Base-by-base conservation (phyloP, 495 filamentous ascomycete species). In the Podospora conica region DNA sequence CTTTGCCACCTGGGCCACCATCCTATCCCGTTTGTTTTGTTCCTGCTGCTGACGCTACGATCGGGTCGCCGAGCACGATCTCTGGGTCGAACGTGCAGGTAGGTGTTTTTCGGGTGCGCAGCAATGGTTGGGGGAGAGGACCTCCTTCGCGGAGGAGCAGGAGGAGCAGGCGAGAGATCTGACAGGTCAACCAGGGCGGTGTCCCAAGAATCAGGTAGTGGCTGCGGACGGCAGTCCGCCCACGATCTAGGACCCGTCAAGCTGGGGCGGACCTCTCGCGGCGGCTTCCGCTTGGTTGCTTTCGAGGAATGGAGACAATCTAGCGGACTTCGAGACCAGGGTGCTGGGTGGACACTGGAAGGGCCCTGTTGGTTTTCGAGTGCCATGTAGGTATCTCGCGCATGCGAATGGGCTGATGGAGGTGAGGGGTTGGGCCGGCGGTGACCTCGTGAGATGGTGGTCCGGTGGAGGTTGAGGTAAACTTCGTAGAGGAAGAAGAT, bases 141-240 rank as follows among this genome's bases (percentile, higher is more conserved):
- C 48, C 10, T 28, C 25, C 15, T 27, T 15, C 9, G 8, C 54
- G 29, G 27, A n/a, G 55, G 40, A 2, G 21, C 29, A 24, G n/a
- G 57, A 12, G 57, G 55, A 27, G 24, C 55, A 61, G 59, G 12
- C 10, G n/a, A 24, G 20, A 63, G 55, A 56, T 8, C 31, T 58
- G 63, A 64, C 29, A 40, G n/a, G 55, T 64, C 63, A 48, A 9
- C 53, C 24, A 6, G 21, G 21, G 18, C 40, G 31, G 55, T 24
- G 55, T 64, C 63, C 63, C 63, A 64, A 64, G 61, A 53, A 64
- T 58, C 58, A 55, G 57, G 63, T 64, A 58, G 55, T 64, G 63
- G 63, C 53, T 64, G 54, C 28, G 29, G 63, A 25, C 18, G 21
- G 21, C n/a, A 27, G 18, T 58, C 63, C 63, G 63, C 48, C 20